Base-by-base conservation (phyloP, 202 grass and related monocot species). In the Digitaria exilis region DNA sequence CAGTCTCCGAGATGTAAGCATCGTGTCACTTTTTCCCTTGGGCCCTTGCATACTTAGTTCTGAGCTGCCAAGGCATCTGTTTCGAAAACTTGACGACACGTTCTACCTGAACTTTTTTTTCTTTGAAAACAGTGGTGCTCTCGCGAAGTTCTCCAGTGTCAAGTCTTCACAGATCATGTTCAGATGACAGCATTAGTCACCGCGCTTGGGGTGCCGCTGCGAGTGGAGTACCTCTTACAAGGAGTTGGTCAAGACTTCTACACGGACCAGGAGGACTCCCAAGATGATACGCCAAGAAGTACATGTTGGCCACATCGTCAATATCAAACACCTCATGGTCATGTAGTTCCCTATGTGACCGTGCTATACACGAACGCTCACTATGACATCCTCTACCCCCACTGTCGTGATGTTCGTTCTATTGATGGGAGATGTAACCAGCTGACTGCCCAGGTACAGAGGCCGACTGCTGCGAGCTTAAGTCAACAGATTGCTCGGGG, bases 111-210 rank as follows among this genome's bases (percentile, higher is more conserved):
- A 59, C 69, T 15, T 45, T 15, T n/a, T n/a, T 28, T 11, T 68
- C 37, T 43, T 84, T 22, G 2, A 17, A 57, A 84, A 68, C 87
- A 88, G 81, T 88, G 87, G 87, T 88, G 87, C 76, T 26, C 6
- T 31, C 5, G 0, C 9, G 13, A 31, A 7, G 75, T 69, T 59
- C 52, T 65, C 57, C 42, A 15, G 34, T 1, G 11, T 32, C 37
- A 8, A 39, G 21, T 48, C 39, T 52, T 41, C 0, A n/a, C 69
- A n/a, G 57, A 84, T 37, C 69, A 80, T 80, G 2, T 84, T 69
- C 61, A 69, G 52, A 80, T 84, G 19, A 61, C 15, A 19, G 81
- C 87, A 72, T 74, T 88, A 29, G 24, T 29, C 19, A 32, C 1
- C 17, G 81, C 76, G 1, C 69, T 88, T n/a, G 31, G 35, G 43